phyloP scores from a whole-genome alignment of 2,329 filamentous ascomycete species.

The Aspergillus tubingensis region DNA sequence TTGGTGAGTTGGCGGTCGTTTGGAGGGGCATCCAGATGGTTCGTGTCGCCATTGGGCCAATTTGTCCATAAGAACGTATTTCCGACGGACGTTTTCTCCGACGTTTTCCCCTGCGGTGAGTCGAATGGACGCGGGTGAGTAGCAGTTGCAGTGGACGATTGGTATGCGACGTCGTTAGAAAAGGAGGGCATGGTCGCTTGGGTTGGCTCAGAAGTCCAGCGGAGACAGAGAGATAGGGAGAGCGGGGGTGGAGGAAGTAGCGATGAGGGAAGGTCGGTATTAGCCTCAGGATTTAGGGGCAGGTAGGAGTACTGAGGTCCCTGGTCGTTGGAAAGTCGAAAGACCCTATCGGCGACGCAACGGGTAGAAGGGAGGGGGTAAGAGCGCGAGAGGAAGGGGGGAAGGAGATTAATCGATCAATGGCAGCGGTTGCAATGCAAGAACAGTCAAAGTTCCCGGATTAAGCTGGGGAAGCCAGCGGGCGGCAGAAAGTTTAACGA shows the following conservation, averaged over 20 bases:
- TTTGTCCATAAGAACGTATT: conserved; percentile 52
- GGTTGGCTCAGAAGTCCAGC: conserved; percentile 8
- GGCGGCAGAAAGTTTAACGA: conserved; percentile 28
- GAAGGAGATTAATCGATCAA: conserved; percentile 11
- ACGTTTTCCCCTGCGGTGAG: conserved; percentile 43
- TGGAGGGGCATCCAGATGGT: conserved; percentile 39
- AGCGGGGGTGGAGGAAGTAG: neutral
- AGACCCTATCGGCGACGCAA: conserved; percentile 5
- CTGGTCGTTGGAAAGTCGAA: neutral
- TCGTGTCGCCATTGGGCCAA: conserved; percentile 47
- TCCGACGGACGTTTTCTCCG: conserved; percentile 47
- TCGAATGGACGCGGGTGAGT: conserved; percentile 44
- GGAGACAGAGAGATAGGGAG: conserved; percentile 1
- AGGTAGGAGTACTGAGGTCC: conserved; percentile 6
- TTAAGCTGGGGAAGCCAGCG: conserved; percentile 25
- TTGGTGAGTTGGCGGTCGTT: conserved; percentile 45
- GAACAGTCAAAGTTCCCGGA: conserved; percentile 13
- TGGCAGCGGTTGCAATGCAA: conserved; percentile 7
- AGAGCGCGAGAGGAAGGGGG: conserved; percentile 14
- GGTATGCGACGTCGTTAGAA: conserved; percentile 38
- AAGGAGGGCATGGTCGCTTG: conserved; percentile 42
- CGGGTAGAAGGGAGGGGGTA: conserved; percentile 3
- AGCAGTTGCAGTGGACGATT: conserved; percentile 34
- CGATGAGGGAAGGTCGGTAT: conserved; percentile 6
- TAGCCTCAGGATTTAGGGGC: neutral